Evolutionary conservation across 495 filamentous ascomycete genomes (phyloP).

Genomic region (Halenospora varia): DNA sequence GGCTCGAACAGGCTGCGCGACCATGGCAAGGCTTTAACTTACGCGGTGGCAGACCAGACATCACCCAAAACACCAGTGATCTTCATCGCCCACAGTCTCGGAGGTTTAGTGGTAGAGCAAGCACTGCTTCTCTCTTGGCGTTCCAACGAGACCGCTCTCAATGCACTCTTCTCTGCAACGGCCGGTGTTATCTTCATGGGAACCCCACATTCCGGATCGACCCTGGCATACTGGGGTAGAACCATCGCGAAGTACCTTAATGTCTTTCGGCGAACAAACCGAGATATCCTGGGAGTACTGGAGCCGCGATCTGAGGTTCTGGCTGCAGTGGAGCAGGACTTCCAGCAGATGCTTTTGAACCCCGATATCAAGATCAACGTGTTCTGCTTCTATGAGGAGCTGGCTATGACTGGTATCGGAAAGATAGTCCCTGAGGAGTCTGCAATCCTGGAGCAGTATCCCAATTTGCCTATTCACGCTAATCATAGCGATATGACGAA

Average conservation of each 20-base stretch:
- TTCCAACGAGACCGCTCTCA: too few relatives aligned
- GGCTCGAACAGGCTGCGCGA: too few relatives aligned
- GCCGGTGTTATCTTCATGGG: constrained; percentile 20
- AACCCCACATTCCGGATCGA: constrained; percentile 14
- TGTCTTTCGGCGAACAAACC: not conserved
- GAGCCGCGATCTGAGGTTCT: constrained; percentile 23
- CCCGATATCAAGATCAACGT: constrained; percentile 3
- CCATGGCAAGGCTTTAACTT: too few relatives aligned
- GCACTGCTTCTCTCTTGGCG: too few relatives aligned
- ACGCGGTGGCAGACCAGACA: too few relatives aligned
- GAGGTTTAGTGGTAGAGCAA: too few relatives aligned
- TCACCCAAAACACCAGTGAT: too few relatives aligned
- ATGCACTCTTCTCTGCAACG: too few relatives aligned
- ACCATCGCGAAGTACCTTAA: not conserved
- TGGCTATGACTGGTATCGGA: constrained; percentile 4
- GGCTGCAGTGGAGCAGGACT: constrained; percentile 31
- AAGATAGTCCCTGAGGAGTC: not conserved
- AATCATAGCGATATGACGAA: not conserved
- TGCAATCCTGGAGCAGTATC: not conserved
- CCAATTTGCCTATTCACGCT: not conserved
- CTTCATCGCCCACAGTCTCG: too few relatives aligned
- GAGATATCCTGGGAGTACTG: constrained; percentile 15
- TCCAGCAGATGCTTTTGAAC: constrained; percentile 29
- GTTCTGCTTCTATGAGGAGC: constrained; percentile 28
- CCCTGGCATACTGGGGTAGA: constrained; percentile 18